Conservation (phyloP, 2,329 filamentous ascomycete genomes). For the Colletotrichum gigasporum region DNA sequence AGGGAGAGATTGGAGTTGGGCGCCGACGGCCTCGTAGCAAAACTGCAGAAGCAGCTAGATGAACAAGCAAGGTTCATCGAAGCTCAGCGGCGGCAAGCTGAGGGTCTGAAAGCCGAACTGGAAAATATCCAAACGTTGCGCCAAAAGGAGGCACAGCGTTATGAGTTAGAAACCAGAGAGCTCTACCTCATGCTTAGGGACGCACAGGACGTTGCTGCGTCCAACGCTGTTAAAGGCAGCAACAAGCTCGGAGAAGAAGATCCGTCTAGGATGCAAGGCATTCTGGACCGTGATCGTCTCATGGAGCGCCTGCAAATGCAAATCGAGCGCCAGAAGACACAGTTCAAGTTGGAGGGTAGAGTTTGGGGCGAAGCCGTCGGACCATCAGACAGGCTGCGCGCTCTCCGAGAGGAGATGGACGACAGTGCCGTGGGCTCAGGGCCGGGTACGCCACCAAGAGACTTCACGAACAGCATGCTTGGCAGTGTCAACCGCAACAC, state of each 20-base stretch:
- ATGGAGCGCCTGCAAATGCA: constrained; percentile 96
- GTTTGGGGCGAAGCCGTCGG: constrained; percentile 85
- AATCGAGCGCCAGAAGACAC: constrained; percentile 95
- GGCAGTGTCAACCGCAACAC: constrained; percentile 74
- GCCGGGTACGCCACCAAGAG: constrained; percentile 62
- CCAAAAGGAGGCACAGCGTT: constrained; percentile 90
- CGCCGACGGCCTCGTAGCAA: constrained; percentile 91
- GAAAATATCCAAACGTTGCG: constrained; percentile 86
- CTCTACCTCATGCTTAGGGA: constrained; percentile 98
- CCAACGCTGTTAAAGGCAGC: constrained; percentile 73
- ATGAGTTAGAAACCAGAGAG: constrained; percentile 95
- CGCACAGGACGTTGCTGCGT: constrained; percentile 93
- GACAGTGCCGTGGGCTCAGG: constrained; percentile 60
- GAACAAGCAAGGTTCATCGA: constrained; percentile 93
- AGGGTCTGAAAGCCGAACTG: constrained; percentile 88
- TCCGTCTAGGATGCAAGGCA: constrained; percentile 85
- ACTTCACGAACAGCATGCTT: constrained; percentile 78
- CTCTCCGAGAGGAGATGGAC: constrained; percentile 95
- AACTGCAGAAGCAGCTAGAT: constrained; percentile 92
- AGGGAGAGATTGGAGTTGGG: constrained; percentile 87
- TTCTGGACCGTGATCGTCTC: constrained; percentile 89
- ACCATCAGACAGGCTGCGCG: constrained; percentile 90
- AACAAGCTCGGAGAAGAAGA: constrained; percentile 68
- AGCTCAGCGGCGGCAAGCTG: constrained; percentile 85
- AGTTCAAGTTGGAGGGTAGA: constrained; percentile 95